Evolutionary conservation across 2,329 filamentous ascomycete species (phyloP).

Genomic region (Fusarium euwallaceae): DNA sequence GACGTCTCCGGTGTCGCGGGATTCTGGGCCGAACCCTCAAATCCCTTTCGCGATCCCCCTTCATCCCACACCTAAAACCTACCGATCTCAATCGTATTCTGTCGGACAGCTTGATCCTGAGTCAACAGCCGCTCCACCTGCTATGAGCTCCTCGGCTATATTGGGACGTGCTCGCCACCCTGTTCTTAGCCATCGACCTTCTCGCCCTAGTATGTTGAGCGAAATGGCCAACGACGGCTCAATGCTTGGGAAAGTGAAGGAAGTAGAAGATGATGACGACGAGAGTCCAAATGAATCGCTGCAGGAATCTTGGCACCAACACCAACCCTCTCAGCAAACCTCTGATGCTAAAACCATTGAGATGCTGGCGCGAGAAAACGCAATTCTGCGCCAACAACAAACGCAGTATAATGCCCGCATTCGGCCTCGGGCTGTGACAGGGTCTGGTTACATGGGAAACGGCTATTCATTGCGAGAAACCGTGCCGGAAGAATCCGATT

Average conservation of each 20-base stretch:
- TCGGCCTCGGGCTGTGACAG: conserved; percentile 70
- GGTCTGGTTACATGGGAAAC: conserved; percentile 66
- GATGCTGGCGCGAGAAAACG: conserved; percentile 72
- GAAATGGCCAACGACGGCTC: conserved; percentile 76
- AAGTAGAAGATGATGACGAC: conserved; percentile 77
- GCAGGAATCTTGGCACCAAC: conserved; percentile 65
- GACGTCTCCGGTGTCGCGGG: conserved; percentile 65
- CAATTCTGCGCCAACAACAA: conserved; percentile 71
- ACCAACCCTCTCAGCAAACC: conserved; percentile 21
- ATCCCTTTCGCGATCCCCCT: conserved; percentile 90
- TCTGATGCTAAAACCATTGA: conserved; percentile 73
- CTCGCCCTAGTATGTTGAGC: conserved; percentile 81
- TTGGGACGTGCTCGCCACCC: conserved; percentile 71
- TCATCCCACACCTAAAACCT: conserved; percentile 91
- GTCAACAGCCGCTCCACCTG: conserved; percentile 52
- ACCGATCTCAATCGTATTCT: conserved; percentile 96
- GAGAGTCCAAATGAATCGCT: conserved; percentile 66
- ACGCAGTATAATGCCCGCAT: conserved; percentile 67
- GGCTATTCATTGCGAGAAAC: conserved; percentile 71
- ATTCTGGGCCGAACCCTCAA: conserved; percentile 69
- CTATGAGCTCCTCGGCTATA: conserved; percentile 62
- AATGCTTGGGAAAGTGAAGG: conserved; percentile 76
- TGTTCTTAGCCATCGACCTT: conserved; percentile 83
- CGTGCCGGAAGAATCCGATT: conserved; percentile 76
- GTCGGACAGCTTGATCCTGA: conserved; percentile 90